Conservation (phyloP, 257 asterid species). For the Solanum chaucha region DNA sequence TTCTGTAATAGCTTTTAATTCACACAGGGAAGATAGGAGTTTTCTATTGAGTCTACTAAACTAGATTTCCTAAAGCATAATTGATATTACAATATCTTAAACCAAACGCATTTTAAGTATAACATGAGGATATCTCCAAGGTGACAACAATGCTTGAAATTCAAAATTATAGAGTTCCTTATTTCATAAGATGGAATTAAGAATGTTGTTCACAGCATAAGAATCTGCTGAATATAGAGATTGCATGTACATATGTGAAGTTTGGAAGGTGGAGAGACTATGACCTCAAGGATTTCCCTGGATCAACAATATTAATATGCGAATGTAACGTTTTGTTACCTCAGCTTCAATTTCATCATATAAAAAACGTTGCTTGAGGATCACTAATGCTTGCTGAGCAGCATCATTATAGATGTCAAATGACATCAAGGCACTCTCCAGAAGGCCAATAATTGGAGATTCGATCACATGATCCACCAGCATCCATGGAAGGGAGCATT, state of each 20-base stretch:
- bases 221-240: neutral
- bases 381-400: conserved; percentile 87
- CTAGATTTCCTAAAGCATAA: neutral
- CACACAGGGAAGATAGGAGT: neutral
- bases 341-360: conserved; percentile 99
- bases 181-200: neutral
- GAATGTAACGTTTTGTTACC: conserved; percentile 33
- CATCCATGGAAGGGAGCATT: conserved; percentile 99
- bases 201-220: neutral
- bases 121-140: neutral
- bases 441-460: conserved; percentile 70
- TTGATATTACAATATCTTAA: neutral
- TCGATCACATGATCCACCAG: conserved; percentile 90
- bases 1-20: neutral
- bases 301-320: neutral
- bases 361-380: conserved; percentile 93
- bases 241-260: neutral
- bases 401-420: conserved; percentile 98
- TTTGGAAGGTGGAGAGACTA: neutral
- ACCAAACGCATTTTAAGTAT: neutral
- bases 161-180: neutral
- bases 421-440: conserved; percentile 86
- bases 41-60: neutral
- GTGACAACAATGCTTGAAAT: neutral
- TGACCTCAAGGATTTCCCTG: neutral